Conservation (phyloP, 371 early-diverging fungal species). For the Saksenaea oblongispora region DNA sequence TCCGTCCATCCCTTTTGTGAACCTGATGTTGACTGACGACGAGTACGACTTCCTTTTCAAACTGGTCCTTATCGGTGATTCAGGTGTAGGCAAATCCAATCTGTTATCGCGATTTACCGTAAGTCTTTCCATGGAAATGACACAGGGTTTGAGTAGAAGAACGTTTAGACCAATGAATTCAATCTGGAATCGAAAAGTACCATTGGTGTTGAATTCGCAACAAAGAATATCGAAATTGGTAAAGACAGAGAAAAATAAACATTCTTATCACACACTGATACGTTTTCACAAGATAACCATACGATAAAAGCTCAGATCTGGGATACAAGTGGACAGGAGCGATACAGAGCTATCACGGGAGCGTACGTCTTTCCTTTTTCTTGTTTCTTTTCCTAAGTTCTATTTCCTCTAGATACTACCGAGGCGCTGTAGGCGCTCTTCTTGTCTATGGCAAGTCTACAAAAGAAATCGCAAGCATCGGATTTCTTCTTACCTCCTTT, state of each 20-base stretch:
- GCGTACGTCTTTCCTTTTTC: slow-evolving; percentile 39
- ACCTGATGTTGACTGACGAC: slow-evolving; percentile 42
- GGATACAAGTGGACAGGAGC: slow-evolving; percentile 89
- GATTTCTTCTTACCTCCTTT: too few relatives aligned
- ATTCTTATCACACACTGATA: neutral
- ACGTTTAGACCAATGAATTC: slow-evolving; percentile 92
- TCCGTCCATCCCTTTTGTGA: slow-evolving; percentile 2
- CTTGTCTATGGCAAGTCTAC: slow-evolving; percentile 35
- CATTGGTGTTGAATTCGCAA: slow-evolving; percentile 98
- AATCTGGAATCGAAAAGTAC: slow-evolving; percentile 98
- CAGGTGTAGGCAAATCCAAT: slow-evolving; percentile 53
- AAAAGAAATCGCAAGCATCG: neutral
- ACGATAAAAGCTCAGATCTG: slow-evolving; percentile 85
- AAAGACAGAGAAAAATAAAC: slow-evolving; percentile 6
- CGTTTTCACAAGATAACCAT: slow-evolving; percentile 23
- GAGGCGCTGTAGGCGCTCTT: slow-evolving; percentile 45
- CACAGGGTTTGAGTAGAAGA: too few relatives aligned
- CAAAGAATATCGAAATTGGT: slow-evolving; percentile 36
- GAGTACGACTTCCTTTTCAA: slow-evolving; percentile 56
- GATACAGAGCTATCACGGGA: slow-evolving; percentile 78
- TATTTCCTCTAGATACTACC: slow-evolving; percentile 26
- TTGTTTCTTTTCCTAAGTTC: neutral
- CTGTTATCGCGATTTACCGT: slow-evolving; percentile 47
- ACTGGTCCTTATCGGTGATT: slow-evolving; percentile 50
- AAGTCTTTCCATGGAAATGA: slow-evolving; percentile 7